A percentile compares a stretch with the other conserved stretches of the same genome.
These are phyloP conservation scores for Meredithiella fracta DNA, from an alignment of 2,329 filamentous ascomycete species.

Conservation along the genomic window DNA sequence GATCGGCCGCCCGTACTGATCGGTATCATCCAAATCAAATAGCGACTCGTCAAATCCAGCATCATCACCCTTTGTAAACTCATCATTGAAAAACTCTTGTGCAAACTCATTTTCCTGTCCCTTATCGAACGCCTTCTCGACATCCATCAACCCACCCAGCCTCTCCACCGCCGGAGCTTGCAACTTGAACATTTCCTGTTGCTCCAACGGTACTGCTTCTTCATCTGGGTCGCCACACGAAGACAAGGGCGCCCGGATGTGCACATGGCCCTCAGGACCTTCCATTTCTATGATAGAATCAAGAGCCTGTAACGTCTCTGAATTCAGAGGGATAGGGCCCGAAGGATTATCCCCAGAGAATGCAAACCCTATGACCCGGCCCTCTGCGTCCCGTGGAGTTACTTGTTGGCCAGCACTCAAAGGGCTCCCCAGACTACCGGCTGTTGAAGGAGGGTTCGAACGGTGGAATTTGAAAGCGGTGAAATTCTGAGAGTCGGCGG, in stretches of 20 bases:
- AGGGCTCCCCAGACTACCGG: constrained; percentile 28
- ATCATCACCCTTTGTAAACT: constrained; percentile 28
- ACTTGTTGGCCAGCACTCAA: constrained; percentile 28
- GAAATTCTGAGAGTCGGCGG: constrained; percentile 32
- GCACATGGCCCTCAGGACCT: constrained; percentile 11
- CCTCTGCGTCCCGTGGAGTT: constrained; percentile 39
- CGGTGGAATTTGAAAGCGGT: constrained; percentile 42
- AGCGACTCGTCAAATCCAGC: constrained; percentile 54
- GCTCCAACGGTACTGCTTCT: constrained; percentile 16
- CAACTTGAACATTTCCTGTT: constrained; percentile 13
- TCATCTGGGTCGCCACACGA: constrained; percentile 28
- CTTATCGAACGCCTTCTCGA: constrained; percentile 54
- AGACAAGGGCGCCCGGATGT: constrained; percentile 19
- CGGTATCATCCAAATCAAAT: constrained; percentile 52
- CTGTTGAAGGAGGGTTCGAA: constrained; percentile 33
- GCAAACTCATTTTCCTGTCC: constrained; percentile 31
- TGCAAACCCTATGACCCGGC: constrained; percentile 41
- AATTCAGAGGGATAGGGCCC: constrained; percentile 12
- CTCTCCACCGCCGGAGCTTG: constrained; percentile 8
- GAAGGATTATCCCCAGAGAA: constrained; percentile 29
- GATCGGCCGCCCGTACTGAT: constrained; percentile 43
- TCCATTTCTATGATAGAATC: background rate
- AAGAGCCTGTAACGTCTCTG: constrained; percentile 10
- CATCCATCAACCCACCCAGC: constrained; percentile 23
- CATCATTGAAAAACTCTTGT: constrained; percentile 24